phyloP scores from a whole-genome alignment of 345 rosid genomes.

The Syzygium aromaticum region DNA sequence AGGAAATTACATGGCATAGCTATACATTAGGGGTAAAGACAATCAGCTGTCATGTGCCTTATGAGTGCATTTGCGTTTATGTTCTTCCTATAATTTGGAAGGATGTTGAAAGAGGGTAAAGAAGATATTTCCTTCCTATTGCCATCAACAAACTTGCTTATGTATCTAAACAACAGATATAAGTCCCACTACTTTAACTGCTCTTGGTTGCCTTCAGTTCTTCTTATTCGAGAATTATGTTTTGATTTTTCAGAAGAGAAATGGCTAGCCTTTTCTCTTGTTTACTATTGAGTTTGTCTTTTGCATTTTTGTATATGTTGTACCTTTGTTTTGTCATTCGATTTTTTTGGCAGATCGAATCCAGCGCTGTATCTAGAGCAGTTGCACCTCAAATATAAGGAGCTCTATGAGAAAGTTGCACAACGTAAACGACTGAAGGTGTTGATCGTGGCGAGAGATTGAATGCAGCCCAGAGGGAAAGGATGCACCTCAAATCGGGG shows the following conservation, averaged over 20 bases:
- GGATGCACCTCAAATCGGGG: slow-evolving; percentile 88
- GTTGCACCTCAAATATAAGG: slow-evolving; percentile 59
- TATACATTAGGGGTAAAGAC: not conserved
- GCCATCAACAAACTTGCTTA: not conserved
- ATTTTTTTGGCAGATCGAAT: slow-evolving; percentile 31
- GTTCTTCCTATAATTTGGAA: not conserved
- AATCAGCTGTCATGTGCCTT: not conserved
- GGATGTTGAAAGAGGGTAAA: not conserved
- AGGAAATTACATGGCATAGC: not conserved
- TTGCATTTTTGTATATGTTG: no score
- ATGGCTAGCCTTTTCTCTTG: not conserved
- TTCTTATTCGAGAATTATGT: no score
- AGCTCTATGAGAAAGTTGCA: slow-evolving; percentile 65
- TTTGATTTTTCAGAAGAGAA: no score
- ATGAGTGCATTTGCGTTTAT: not conserved
- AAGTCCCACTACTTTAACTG: not conserved
- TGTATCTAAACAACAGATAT: not conserved
- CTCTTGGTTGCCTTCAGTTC: no score
- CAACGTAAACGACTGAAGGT: slow-evolving; percentile 76
- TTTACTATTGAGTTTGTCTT: no score
- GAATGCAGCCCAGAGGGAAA: slow-evolving; percentile 86
- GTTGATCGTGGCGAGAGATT: slow-evolving; percentile 92
- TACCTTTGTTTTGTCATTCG: not conserved
- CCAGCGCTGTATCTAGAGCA: slow-evolving; percentile 53
- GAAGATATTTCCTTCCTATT: not conserved